Evolutionary conservation across 139 green algal species (phyloP), one percentile per base, ranked within the genome.

Genomic region (Haematococcus lacustris): DNA sequence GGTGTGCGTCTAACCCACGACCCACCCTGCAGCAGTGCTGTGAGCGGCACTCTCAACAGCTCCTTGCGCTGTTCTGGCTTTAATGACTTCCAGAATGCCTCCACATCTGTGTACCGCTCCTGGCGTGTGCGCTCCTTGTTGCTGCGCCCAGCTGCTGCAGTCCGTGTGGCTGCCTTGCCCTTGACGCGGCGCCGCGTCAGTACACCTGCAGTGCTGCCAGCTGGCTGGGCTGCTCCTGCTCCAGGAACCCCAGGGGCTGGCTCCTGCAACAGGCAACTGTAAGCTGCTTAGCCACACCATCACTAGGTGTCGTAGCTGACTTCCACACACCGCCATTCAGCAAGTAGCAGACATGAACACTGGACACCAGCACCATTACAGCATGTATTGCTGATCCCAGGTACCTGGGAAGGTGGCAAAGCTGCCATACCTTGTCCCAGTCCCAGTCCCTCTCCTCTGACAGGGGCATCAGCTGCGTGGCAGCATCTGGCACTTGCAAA

Each of bases 31-130:
- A 88, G 73, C 71, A 89, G 75, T 1, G 75, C 63, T 0, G 70
- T 60, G 74, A 89, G 76, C 1, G 84, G 84, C 61, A 89, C 80
- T 32, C 78, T 75, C 61, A 89, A 75, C 80, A 89, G 76, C 78
- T 78, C 72, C 4, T 43, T 38, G 17, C 84, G 84, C 72, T 86
- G 78, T 51, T 84, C 74, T 0, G 78, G 78, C 2, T 68, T 66
- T 26, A 72, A 78, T 41, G 66, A 80, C n/a, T 76, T 71, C 83
- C 83, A 88, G 34, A 88, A 86, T 2, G 76, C 53, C 76, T 86
- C 80, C 37, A 81, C 75, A 28, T 81, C 79, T 47, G 41, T 81
- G 75, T 81, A 81, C 1, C 79, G 79, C 79, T 81, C 75, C n/a
- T 74, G 69, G 7, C 78, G 73, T 23, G 64, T 76, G 53, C 78